phyloP scores from a whole-genome alignment of 2,329 filamentous ascomycete genomes.

The Alternaria arborescens region DNA sequence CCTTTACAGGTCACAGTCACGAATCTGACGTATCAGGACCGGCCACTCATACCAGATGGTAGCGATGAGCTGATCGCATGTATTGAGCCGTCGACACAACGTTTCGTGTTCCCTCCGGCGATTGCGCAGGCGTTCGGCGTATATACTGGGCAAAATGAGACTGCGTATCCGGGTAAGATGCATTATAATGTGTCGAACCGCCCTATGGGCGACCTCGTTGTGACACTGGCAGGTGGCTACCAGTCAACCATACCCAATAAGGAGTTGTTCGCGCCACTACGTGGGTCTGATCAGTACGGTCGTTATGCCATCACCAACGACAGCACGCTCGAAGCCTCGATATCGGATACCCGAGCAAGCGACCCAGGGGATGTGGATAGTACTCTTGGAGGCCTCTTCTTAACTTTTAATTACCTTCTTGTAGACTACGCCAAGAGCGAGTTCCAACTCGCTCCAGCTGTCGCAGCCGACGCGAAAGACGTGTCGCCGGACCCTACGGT shows the following conservation, averaged over 20 bases:
- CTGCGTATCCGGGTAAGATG: conserved; percentile 11
- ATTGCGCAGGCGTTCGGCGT: conserved; percentile 5
- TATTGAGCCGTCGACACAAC: conserved; percentile 14
- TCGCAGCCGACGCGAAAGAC: neutral
- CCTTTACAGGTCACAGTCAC: conserved; percentile 18
- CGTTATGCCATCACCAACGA: conserved; percentile 19
- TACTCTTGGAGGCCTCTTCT: conserved; percentile 15
- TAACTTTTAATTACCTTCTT: conserved; percentile 21
- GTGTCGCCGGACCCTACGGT: conserved; percentile 8
- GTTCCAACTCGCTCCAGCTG: conserved; percentile 17
- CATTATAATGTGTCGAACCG: conserved; percentile 8
- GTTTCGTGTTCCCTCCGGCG: conserved; percentile 13
- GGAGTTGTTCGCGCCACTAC: conserved; percentile 17
- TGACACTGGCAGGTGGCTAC: conserved; percentile 16
- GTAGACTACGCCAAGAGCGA: conserved; percentile 20
- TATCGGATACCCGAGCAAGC: conserved; percentile 12
- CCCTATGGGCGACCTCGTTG: conserved; percentile 10
- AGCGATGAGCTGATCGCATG: conserved; percentile 9
- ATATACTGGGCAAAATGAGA: conserved; percentile 6
- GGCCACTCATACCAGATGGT: conserved; percentile 3
- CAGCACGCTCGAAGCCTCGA: conserved; percentile 15
- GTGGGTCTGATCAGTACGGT: conserved; percentile 19
- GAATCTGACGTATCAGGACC: conserved; percentile 8
- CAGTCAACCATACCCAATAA: conserved; percentile 16
- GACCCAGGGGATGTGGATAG: conserved; percentile 9